Conservation (phyloP, 805 yeast genomes). For the Schwanniomyces polymorphus region DNA sequence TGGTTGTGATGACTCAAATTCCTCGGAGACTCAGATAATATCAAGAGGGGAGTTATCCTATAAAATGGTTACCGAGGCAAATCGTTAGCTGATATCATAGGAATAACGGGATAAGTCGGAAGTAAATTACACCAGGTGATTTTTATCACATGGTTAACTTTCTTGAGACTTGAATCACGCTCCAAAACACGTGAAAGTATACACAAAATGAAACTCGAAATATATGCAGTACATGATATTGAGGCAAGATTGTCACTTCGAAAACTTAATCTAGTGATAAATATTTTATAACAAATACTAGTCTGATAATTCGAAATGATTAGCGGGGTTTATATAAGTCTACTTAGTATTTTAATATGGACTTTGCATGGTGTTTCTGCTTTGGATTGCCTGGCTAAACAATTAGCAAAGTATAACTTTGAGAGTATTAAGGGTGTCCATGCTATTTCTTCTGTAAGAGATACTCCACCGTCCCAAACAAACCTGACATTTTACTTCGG, state of each 20-base stretch:
- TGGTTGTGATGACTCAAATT: not conserved
- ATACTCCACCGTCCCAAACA: constrained; percentile 80
- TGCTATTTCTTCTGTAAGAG: constrained; percentile 33
- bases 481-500: constrained; percentile 68
- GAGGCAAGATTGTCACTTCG: not conserved
- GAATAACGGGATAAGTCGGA: not conserved
- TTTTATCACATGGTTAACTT: too few relatives aligned
- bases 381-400: constrained; percentile 30
- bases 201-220: too few relatives aligned
- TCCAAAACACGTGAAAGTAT: too few relatives aligned
- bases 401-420: constrained; percentile 42
- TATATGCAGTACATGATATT: not conserved
- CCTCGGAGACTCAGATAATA: not conserved
- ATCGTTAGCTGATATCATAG: not conserved
- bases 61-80: not conserved
- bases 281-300: not conserved
- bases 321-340: not conserved
- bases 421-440: constrained; percentile 51
- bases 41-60: not conserved
- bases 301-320: not conserved
- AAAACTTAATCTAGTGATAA: not conserved
- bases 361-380: not conserved
- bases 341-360: not conserved
- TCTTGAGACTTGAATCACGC: too few relatives aligned
- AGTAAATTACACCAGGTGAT: too few relatives aligned